phyloP scores from a whole-genome alignment of 768 basidiomycete species.

The Pisolithus marmoratus region DNA sequence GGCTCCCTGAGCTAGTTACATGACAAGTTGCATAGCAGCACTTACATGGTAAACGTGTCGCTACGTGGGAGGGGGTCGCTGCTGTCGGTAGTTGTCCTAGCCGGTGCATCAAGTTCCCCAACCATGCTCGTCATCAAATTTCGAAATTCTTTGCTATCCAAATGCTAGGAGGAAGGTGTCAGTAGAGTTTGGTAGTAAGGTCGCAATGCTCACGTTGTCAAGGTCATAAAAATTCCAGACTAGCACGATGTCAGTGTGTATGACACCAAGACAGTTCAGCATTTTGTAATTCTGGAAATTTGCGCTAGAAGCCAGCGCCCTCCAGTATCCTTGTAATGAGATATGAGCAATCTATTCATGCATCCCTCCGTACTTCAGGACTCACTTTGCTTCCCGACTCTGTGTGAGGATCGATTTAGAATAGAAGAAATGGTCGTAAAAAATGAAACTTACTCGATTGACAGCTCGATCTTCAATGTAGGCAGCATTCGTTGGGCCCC shows the following conservation, averaged over 20 bases:
- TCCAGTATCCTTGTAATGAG: slow-evolving; percentile 15
- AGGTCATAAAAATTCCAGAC: slow-evolving; percentile 18
- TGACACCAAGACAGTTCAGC: slow-evolving; percentile 8
- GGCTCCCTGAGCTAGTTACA: too few species aligned
- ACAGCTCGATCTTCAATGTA: background rate
- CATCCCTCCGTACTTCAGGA: background rate
- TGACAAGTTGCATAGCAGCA: too few species aligned
- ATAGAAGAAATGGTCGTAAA: background rate
- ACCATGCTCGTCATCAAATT: background rate
- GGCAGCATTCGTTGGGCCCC: slow-evolving; percentile 3
- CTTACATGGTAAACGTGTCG: too few species aligned
- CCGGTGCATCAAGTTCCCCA: too few species aligned
- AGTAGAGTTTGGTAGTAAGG: background rate
- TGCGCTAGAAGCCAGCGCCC: slow-evolving; percentile 5
- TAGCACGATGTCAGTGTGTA: slow-evolving; percentile 14
- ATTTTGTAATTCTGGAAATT: slow-evolving; percentile 8
- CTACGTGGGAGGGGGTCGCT: too few species aligned
- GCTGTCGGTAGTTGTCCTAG: too few species aligned
- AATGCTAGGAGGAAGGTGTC: background rate
- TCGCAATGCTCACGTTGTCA: background rate
- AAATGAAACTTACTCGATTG: background rate
- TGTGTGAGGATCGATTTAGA: background rate
- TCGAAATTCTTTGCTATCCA: background rate
- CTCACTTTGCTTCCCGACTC: slow-evolving; percentile 3
- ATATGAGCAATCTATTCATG: background rate